phyloP scores from a whole-genome alignment of 148 eudicot genomes.

The Bassia scoparia region DNA sequence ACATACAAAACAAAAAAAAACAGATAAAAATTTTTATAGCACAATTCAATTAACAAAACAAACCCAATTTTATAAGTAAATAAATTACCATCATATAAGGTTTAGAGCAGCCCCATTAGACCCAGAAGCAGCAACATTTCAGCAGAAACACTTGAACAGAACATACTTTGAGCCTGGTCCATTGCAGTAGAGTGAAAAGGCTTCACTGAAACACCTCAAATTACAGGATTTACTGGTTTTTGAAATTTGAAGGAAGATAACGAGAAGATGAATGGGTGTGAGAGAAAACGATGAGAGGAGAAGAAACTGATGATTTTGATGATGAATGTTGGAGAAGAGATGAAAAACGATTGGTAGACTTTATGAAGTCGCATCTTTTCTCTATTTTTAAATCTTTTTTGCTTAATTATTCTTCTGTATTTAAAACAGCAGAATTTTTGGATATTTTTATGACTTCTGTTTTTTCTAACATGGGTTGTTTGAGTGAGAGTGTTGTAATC shows the following conservation, averaged over 20 bases:
- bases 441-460: too few species aligned
- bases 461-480: too few species aligned
- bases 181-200: conserved; percentile 26
- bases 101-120: conserved; percentile 40
- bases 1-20: neutral
- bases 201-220: conserved; percentile 4
- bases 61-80: neutral
- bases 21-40: neutral
- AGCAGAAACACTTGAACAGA: conserved; percentile 41
- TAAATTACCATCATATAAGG: conserved; percentile 38
- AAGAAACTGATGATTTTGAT: conserved; percentile 6
- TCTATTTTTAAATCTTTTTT: neutral
- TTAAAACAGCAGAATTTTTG: too few species aligned
- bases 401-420: neutral
- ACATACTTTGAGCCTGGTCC: conserved; percentile 45
- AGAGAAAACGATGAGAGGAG: conserved; percentile 5
- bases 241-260: conserved; percentile 23
- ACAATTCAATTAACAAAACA: conserved; percentile 2
- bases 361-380: conserved; percentile 58
- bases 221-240: conserved; percentile 12
- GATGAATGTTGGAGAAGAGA: conserved; percentile 26
- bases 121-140: conserved; percentile 32
- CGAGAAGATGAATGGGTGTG: conserved; percentile 27
- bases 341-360: conserved; percentile 61
- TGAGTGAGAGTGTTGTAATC: too few species aligned